Conservation (phyloP, 345 rosid species). For the Erysimum cheiranthoides region DNA sequence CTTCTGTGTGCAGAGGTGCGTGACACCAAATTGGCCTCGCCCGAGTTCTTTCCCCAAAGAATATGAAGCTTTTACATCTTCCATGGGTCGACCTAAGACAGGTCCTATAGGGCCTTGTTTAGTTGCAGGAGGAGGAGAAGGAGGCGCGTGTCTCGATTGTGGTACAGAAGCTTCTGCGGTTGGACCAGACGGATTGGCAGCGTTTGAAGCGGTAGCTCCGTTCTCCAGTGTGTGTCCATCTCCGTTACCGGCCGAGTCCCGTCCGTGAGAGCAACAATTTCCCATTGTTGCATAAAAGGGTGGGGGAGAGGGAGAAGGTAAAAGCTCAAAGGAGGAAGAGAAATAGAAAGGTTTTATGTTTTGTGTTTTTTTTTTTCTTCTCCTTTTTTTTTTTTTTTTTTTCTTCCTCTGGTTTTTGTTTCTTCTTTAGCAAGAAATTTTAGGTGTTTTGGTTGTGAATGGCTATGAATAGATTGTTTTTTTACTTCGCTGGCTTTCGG, state of each 20-base stretch:
- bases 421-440: constrained; percentile 45
- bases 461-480: constrained; percentile 46
- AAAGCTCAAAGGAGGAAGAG: constrained; percentile 43
- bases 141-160: constrained; percentile 45
- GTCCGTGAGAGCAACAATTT: constrained; percentile 72
- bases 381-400: not conserved
- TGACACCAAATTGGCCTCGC: constrained; percentile 71
- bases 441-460: constrained; percentile 43
- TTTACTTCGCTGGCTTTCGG: constrained; percentile 38
- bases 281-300: constrained; percentile 61
- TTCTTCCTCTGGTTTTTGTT: constrained; percentile 44
- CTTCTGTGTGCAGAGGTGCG: constrained; percentile 65
- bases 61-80: constrained; percentile 61
- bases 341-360: constrained; percentile 35
- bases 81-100: constrained; percentile 70
- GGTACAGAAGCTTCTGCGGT: constrained; percentile 37
- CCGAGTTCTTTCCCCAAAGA: constrained; percentile 72
- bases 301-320: constrained; percentile 33
- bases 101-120: constrained; percentile 51
- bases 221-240: constrained; percentile 34
- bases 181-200: constrained; percentile 35
- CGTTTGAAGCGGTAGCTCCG: constrained; percentile 26
- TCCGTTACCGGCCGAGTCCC: constrained; percentile 40
- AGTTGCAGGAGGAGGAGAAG: constrained; percentile 45
- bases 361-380: constrained; percentile 22